phyloP scores from a whole-genome alignment of 1,284 basidiomycete genomes.

The Bjerkandera adusta region DNA sequence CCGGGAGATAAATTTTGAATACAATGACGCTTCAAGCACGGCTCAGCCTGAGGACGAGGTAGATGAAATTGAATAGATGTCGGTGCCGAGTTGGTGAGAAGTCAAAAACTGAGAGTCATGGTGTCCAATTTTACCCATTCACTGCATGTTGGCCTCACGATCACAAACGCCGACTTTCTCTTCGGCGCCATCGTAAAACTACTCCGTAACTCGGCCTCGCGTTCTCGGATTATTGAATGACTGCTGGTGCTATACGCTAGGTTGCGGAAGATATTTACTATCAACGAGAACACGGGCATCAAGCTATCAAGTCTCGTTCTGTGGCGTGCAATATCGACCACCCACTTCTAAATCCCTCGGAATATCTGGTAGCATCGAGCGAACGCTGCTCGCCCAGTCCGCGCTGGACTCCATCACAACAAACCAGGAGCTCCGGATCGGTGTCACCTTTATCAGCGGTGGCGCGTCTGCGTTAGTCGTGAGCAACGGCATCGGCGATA shows the following conservation, averaged over 20 bases:
- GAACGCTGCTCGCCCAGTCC: slow-evolving; percentile 5
- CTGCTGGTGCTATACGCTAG: background rate
- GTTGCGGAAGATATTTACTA: slow-evolving; percentile 12
- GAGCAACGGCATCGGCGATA: slow-evolving; percentile 13
- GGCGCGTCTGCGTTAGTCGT: slow-evolving; percentile 13
- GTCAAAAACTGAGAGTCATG: too few species aligned
- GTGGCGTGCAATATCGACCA: slow-evolving; percentile 8
- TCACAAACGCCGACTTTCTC: slow-evolving; percentile 3
- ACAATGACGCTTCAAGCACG: too few species aligned
- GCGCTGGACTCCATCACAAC: slow-evolving; percentile 7
- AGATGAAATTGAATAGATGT: too few species aligned
- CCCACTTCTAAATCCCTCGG: slow-evolving; percentile 11
- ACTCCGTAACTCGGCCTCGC: background rate
- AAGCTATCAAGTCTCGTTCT: slow-evolving; percentile 12
- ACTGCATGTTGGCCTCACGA: slow-evolving; percentile 9
- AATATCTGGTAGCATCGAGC: slow-evolving; percentile 7
- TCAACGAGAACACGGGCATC: slow-evolving; percentile 14
- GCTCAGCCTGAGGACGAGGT: too few species aligned
- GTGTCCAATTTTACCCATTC: too few species aligned
- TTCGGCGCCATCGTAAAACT: slow-evolving; percentile 5
- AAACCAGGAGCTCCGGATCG: slow-evolving; percentile 9
- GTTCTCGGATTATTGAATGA: background rate
- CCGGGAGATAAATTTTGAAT: too few species aligned
- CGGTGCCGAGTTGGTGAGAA: too few species aligned
- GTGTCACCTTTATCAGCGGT: slow-evolving; percentile 11